A percentile compares a stretch with the other conserved stretches of the same genome.
Conservation (phyloP, 2,329 filamentous ascomycete species). For the Xylaria sp. region DNA sequence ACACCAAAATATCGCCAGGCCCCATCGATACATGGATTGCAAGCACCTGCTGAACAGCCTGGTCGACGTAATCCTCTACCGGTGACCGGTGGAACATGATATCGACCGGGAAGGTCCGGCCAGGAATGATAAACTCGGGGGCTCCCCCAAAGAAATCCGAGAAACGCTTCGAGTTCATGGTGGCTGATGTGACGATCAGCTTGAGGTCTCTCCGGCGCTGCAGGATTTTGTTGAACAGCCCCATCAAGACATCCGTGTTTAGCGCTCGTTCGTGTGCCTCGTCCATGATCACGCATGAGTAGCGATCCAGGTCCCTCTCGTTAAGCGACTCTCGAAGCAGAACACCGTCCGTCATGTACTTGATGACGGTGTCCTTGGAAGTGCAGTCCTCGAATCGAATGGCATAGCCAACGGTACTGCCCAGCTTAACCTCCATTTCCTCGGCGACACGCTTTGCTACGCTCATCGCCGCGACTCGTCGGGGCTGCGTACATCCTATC, state of each 20-base stretch:
- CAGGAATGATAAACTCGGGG: conserved; percentile 94
- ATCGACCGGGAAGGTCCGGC: conserved; percentile 94
- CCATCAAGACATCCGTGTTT: conserved; percentile 97
- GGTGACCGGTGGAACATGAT: conserved; percentile 94
- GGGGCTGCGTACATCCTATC: conserved; percentile 95
- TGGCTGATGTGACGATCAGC: conserved; percentile 95
- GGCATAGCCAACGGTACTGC: conserved; percentile 88
- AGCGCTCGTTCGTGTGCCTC: conserved; percentile 96
- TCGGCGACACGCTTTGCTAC: conserved; percentile 97
- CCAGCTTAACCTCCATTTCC: conserved; percentile 94
- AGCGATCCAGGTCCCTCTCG: conserved; percentile 90
- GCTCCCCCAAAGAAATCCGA: conserved; percentile 95
- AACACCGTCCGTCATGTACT: conserved; percentile 99
- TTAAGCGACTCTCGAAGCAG: conserved; percentile 90
- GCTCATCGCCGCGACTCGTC: conserved; percentile 97
- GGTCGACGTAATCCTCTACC: conserved; percentile 97
- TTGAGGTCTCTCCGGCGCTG: conserved; percentile 88
- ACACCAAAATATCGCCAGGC: conserved; percentile 90
- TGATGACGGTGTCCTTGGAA: conserved; percentile 91
- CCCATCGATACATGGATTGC: conserved; percentile 96
- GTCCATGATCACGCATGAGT: conserved; percentile 99
- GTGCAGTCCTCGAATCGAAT: conserved; percentile 99
- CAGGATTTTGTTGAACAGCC: conserved; percentile 94
- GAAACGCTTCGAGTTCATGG: conserved; percentile 97
- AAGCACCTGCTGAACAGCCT: conserved; percentile 92